Evolutionary conservation across 2,329 filamentous ascomycete species (phyloP), one percentile per base, ranked within the genome.

Genomic region (Trichoderma semiorbis): DNA sequence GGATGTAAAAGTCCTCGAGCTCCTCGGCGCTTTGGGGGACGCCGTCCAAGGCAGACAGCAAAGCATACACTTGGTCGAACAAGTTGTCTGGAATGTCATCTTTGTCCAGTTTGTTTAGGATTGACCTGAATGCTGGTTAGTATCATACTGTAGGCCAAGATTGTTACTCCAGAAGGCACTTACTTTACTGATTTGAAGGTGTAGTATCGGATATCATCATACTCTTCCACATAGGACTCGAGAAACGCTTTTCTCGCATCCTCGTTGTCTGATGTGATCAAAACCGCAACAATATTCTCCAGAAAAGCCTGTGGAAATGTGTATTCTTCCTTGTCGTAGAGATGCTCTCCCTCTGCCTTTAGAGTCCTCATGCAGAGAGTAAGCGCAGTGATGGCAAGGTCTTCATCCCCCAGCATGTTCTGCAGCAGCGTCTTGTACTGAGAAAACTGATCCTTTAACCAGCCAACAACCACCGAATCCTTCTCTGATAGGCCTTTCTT

Each of bases 121-220:
- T 69, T 43, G 77, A 72, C 43, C 80, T 81, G 34, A 7, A 7
- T 2, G 5, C 7, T 3, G 8, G 50, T 75, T 32, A 76, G 62
- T 11, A 61, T 36, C 4, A 21, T 30, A 32, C 4, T 24, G 32
- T 21, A 21, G 47, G 47, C 47, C 43, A 16, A 28, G 5, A n/a
- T n/a, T 47, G 34, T 8, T 18, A n/a, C 7, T n/a, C n/a, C 4
- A 4, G 12, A 7, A 11, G 11, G 4, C 18, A 85, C 90, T 76
- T 87, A 93, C 91, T 88, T 88, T 75, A 97, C 84, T 16, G 89
- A 88, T 76, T 90, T 87, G 78, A 97, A 93, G 0, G 94, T 93
- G 80, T 92, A 94, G 80, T 91, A 97, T 74, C 93, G 88, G 73
- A 98, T 86, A 80, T 98, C 96, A 77, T 96, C 92, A 78, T 91